Conservation (phyloP, 768 basidiomycete genomes). For the Mycena amicta region DNA sequence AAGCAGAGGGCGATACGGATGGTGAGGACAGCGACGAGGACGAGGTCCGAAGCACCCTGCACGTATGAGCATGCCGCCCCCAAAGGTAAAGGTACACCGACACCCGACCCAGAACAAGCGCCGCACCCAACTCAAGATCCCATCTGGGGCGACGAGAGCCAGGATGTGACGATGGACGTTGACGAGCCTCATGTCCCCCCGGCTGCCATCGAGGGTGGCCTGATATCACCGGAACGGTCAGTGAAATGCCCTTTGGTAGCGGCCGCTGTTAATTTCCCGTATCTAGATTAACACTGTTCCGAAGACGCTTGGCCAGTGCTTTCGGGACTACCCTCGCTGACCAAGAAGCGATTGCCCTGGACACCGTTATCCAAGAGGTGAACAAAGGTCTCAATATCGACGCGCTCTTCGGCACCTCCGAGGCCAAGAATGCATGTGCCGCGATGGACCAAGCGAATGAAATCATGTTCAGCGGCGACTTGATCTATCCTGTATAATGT, state of each 20-base stretch:
- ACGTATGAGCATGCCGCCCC: slow-evolving; percentile 54
- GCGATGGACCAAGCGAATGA: slow-evolving; percentile 80
- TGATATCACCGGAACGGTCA: slow-evolving; percentile 61
- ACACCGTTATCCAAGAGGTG: slow-evolving; percentile 68
- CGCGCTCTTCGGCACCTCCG: slow-evolving; percentile 76
- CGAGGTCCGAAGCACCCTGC: slow-evolving; percentile 41
- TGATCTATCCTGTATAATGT: slow-evolving; percentile 17
- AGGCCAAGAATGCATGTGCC: slow-evolving; percentile 73
- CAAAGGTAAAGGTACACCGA: slow-evolving; percentile 18
- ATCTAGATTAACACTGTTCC: slow-evolving; percentile 77
- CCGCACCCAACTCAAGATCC: slow-evolving; percentile 49
- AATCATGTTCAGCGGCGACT: slow-evolving; percentile 80
- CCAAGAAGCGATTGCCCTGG: slow-evolving; percentile 75
- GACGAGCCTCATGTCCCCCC: too few species aligned
- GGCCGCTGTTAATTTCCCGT: too few species aligned
- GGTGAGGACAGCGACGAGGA: slow-evolving; percentile 53
- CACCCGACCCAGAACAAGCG: slow-evolving; percentile 20
- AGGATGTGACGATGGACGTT: slow-evolving; percentile 64
- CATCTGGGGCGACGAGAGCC: slow-evolving; percentile 68
- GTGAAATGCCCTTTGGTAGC: too few species aligned
- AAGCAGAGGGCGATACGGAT: slow-evolving; percentile 50
- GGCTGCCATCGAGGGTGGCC: slow-evolving; percentile 44
- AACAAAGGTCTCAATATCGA: slow-evolving; percentile 75
- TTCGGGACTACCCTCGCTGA: slow-evolving; percentile 71
- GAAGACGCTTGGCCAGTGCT: slow-evolving; percentile 70